phyloP scores from a whole-genome alignment of 2,329 filamentous ascomycete genomes.

The Ceratocystis alfenasii region DNA sequence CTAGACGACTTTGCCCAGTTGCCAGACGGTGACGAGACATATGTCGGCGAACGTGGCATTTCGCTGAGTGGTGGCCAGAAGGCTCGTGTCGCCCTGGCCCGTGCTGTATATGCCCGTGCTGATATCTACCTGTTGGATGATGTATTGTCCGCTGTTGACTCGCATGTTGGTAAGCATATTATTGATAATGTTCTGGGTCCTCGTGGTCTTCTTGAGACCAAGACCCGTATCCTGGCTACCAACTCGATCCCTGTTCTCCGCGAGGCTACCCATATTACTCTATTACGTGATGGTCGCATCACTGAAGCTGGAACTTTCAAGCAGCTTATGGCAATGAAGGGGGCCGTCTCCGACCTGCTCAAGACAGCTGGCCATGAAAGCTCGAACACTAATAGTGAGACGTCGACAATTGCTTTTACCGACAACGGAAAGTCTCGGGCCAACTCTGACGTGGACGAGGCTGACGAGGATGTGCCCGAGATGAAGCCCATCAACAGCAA shows the following conservation, averaged over 20 bases:
- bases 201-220: slow-evolving; percentile 67
- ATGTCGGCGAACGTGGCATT: slow-evolving; percentile 93
- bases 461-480: slow-evolving; percentile 63
- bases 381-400: slow-evolving; percentile 39
- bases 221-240: slow-evolving; percentile 86
- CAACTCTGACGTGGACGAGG: slow-evolving; percentile 57
- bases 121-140: slow-evolving; percentile 94
- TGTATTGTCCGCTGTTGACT: slow-evolving; percentile 91
- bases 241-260: slow-evolving; percentile 87
- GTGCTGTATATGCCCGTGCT: slow-evolving; percentile 92
- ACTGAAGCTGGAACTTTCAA: slow-evolving; percentile 82
- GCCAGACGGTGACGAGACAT: slow-evolving; percentile 90
- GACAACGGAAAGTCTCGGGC: slow-evolving; percentile 32
- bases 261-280: slow-evolving; percentile 77
- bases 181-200: slow-evolving; percentile 88
- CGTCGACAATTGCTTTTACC: slow-evolving; percentile 44
- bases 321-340: slow-evolving; percentile 87
- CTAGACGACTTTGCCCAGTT: slow-evolving; percentile 82
- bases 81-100: slow-evolving; percentile 78
- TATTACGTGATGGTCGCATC: slow-evolving; percentile 72
- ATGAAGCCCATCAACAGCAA: slow-evolving; percentile 70
- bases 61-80: slow-evolving; percentile 94
- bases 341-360: slow-evolving; percentile 73
- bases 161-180: slow-evolving; percentile 87
- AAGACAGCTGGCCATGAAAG: slow-evolving; percentile 56